Evolutionary conservation across 2,329 filamentous ascomycete genomes (phyloP).

Genomic region (Bipolaris oryzae): DNA sequence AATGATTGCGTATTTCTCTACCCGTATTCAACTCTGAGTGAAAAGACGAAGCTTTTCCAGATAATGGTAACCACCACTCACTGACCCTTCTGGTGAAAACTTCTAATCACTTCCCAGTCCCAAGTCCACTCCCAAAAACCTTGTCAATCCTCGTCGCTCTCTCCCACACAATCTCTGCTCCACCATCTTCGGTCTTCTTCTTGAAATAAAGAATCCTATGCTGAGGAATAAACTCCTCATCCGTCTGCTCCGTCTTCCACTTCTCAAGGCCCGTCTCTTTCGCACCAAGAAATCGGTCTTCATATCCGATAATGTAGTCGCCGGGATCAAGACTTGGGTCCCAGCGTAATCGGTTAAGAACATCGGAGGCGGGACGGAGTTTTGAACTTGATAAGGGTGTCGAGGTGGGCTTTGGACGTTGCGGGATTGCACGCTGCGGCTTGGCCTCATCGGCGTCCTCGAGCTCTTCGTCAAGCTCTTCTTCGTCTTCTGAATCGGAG

Average conservation of each 20-base stretch:
- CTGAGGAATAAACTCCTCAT: constrained; percentile 63
- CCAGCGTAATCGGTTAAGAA: constrained; percentile 59
- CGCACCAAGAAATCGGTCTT: constrained; percentile 59
- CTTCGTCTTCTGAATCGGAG: constrained; percentile 47
- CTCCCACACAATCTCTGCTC: constrained; percentile 57
- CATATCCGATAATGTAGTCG: constrained; percentile 60
- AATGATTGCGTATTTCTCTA: too few species aligned
- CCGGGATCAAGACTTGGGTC: constrained; percentile 53
- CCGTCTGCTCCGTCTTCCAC: constrained; percentile 61
- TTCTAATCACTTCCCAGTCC: constrained; percentile 6
- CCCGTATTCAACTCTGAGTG: too few species aligned
- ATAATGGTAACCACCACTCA: not conserved
- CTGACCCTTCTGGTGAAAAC: too few species aligned
- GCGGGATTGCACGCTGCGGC: constrained; percentile 22
- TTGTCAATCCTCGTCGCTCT: constrained; percentile 54
- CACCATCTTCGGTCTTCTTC: constrained; percentile 39
- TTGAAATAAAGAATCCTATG: constrained; percentile 61
- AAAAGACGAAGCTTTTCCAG: too few species aligned
- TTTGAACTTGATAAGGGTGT: constrained; percentile 36
- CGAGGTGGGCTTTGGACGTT: constrained; percentile 22
- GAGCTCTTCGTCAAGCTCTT: constrained; percentile 21
- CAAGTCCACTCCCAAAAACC: constrained; percentile 54
- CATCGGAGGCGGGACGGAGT: constrained; percentile 49
- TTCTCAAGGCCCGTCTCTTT: constrained; percentile 55
- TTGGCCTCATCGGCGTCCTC: constrained; percentile 17